Percentiles rank a stretch among this genome's conserved stretches.
Conservation (phyloP, 192 early-diverging fungal species). For the Entomortierella lignicola region DNA sequence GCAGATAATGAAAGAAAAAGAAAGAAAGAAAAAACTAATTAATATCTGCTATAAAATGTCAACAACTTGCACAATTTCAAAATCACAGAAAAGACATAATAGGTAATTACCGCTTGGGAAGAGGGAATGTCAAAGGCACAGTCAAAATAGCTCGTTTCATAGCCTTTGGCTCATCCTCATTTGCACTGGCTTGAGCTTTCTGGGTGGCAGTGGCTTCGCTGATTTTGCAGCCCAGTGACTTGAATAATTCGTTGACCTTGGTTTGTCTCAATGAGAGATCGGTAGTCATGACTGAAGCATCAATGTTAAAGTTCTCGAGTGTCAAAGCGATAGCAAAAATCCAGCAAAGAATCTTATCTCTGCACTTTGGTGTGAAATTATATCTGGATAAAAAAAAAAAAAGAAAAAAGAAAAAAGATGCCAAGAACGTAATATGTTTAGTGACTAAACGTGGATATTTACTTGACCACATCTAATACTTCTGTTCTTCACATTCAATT, state of each 20-base stretch:
- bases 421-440: not conserved
- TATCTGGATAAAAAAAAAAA: conserved; percentile 16
- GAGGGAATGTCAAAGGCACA: conserved; percentile 48
- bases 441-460: no score
- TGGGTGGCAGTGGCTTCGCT: conserved; percentile 47
- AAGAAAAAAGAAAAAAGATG: not conserved
- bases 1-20: not conserved
- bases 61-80: not conserved
- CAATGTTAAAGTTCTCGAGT: conserved; percentile 76
- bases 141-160: conserved; percentile 51
- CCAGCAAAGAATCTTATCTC: conserved; percentile 83
- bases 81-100: not conserved
- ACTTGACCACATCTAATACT: conserved; percentile 12
- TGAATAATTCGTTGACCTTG: conserved; percentile 55
- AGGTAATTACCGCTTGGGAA: conserved; percentile 39
- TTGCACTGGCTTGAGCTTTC: conserved; percentile 14
- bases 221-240: conserved; percentile 61
- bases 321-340: conserved; percentile 78
- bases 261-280: conserved; percentile 71
- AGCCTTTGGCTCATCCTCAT: conserved; percentile 12
- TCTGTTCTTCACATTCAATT: conserved; percentile 2
- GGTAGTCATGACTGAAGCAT: conserved; percentile 67
- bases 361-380: conserved; percentile 68
- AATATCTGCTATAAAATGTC: not conserved
- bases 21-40: not conserved